Evolutionary conservation across 306 rosid genomes (phyloP), one percentile per base, ranked within the genome.

Genomic region (Canavalia gladiata): DNA sequence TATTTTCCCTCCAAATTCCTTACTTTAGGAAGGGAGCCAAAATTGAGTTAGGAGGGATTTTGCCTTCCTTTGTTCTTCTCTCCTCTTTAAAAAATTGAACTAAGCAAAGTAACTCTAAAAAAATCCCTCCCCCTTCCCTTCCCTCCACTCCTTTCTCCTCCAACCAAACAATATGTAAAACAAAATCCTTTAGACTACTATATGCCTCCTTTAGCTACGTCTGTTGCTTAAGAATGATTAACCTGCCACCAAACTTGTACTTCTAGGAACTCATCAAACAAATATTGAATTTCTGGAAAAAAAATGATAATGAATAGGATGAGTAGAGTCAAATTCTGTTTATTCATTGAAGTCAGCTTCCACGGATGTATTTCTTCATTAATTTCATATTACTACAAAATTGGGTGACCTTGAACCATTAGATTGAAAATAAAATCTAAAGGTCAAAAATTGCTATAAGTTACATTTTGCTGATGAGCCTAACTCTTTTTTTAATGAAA

Each of bases 121-220:
- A 18, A 18, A 18, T 18, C 25, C 25, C 25, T 18, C 25, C 25
- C 25, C 25, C 25, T 18, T 18, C 25, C 25, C 25, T 18, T 18
- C 25, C 25, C 25, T 18, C 25, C 25, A 18, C 25, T 18, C 25
- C 25, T 18, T 18, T 18, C 25, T 18, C 25, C 25, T 18, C 25
- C 25, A 18, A 18, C 25, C 25, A 18, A 18, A 18, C 25, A 18
- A 18, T 18, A 18, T 18, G 25, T 18, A 18, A 18, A 18, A 43
- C 62, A 25, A 74, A 45, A 67, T 82, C 68, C 74, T 74, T 81
- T 73, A 29, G 60, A 74, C 42, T 64, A 52, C 78, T 39, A 3
- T 60, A 49, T 62, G 29, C 58, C 39, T 31, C 50, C 73, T 8
- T 52, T 29, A 65, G 63, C 57, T 39, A 4, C 62, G 62, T 31